phyloP scores from a whole-genome alignment of 441 rosid genomes.

The Adansonia grandidieri region DNA sequence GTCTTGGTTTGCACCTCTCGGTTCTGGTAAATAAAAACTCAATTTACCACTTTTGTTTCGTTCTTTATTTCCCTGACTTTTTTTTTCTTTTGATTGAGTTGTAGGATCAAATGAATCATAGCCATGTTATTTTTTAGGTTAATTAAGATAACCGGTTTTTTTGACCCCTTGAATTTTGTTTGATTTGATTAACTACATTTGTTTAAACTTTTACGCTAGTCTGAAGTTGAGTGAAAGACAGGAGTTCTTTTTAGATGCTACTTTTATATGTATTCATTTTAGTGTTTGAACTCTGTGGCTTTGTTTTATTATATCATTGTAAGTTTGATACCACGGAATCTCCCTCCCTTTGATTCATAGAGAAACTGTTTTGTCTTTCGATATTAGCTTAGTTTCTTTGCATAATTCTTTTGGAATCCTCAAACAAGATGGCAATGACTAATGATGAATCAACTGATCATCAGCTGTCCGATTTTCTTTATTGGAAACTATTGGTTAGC shows the following conservation, averaged over 20 bases:
- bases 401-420: background rate
- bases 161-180: background rate
- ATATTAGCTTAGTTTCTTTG: background rate
- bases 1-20: constrained; percentile 98
- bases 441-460: background rate
- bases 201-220: background rate
- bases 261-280: constrained; percentile 6
- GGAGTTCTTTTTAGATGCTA: background rate
- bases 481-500: background rate
- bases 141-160: background rate
- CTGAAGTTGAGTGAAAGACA: constrained; percentile 5
- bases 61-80: background rate
- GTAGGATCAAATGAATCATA: constrained; percentile 8
- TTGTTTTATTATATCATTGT: background rate
- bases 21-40: constrained; percentile 64
- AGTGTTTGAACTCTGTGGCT: background rate
- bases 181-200: background rate
- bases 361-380: constrained; percentile 1
- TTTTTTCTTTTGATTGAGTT: background rate
- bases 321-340: background rate
- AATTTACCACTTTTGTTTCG: constrained; percentile 1
- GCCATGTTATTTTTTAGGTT: background rate
- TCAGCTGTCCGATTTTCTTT: background rate
- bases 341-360: background rate
- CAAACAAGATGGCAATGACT: constrained; percentile 6